phyloP scores from a whole-genome alignment of 805 yeast genomes.

The Candida hungchunana region DNA sequence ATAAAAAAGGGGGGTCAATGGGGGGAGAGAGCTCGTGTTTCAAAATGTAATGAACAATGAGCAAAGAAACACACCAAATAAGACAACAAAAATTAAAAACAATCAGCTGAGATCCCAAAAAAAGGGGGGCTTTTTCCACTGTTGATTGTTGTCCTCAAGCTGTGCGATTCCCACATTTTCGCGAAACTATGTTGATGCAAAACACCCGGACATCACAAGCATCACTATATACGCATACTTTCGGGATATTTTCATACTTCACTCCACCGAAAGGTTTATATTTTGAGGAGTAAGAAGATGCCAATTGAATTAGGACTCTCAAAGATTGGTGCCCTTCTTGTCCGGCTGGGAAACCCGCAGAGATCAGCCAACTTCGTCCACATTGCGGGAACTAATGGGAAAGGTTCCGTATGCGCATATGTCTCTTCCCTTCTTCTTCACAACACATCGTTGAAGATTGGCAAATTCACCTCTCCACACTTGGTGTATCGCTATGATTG shows the following conservation, averaged over 20 bases:
- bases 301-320: slow-evolving; percentile 54
- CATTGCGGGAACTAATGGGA: slow-evolving; percentile 95
- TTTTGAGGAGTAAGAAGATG: slow-evolving; percentile 10
- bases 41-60: too few relatives aligned
- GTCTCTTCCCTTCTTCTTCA: slow-evolving; percentile 57
- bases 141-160: neutral
- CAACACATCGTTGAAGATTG: slow-evolving; percentile 44
- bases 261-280: neutral
- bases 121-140: too few relatives aligned
- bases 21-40: too few relatives aligned
- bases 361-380: slow-evolving; percentile 64
- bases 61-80: too few relatives aligned
- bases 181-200: too few relatives aligned
- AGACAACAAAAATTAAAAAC: too few relatives aligned
- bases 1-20: too few relatives aligned
- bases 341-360: slow-evolving; percentile 67
- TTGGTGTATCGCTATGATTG: slow-evolving; percentile 70
- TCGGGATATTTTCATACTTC: neutral
- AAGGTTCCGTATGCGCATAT: slow-evolving; percentile 89
- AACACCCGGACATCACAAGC: slow-evolving; percentile 3
- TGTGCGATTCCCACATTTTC: too few relatives aligned
- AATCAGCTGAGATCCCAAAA: too few relatives aligned
- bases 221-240: too few relatives aligned
- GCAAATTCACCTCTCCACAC: slow-evolving; percentile 90
- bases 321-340: slow-evolving; percentile 44